phyloP scores from a whole-genome alignment of 352 stramenopile species.

The Pelagophyceae sp. region DNA sequence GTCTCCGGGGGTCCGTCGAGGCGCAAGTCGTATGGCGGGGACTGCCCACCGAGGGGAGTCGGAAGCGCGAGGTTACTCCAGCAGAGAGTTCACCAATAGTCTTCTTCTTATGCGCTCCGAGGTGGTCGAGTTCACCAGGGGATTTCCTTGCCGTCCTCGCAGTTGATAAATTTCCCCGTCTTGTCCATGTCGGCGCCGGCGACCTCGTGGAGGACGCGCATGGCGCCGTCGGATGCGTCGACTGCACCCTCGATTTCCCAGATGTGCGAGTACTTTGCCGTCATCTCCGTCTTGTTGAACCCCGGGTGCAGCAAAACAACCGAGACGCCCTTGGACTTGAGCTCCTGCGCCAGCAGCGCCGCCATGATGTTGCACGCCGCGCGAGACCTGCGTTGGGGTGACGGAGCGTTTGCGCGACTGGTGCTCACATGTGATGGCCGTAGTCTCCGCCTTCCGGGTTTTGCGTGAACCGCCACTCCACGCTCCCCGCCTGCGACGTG shows the following conservation, averaged over 20 bases:
- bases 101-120: too few relatives aligned
- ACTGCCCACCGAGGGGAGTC: too few relatives aligned
- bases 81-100: too few relatives aligned
- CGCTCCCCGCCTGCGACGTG: slow-evolving; percentile 56
- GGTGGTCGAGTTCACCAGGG: slow-evolving; percentile 52
- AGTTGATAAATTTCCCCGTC: slow-evolving; percentile 59
- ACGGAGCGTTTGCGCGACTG: too few relatives aligned
- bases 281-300: slow-evolving; percentile 65
- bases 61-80: too few relatives aligned
- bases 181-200: slow-evolving; percentile 16
- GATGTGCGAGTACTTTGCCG: slow-evolving; percentile 60
- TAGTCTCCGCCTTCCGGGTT: slow-evolving; percentile 57
- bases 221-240: slow-evolving; percentile 48
- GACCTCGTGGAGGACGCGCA: slow-evolving; percentile 58
- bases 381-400: too few relatives aligned
- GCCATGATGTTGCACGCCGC: slow-evolving; percentile 55
- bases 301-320: slow-evolving; percentile 55
- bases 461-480: slow-evolving; percentile 54
- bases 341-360: slow-evolving; percentile 50
- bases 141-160: slow-evolving; percentile 58
- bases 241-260: slow-evolving; percentile 65
- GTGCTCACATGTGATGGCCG: slow-evolving; percentile 66
- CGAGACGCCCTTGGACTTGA: slow-evolving; percentile 47
- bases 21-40: too few relatives aligned
- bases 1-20: too few relatives aligned